Percentiles rank a stretch among this genome's conserved stretches.
phyloP scores from a whole-genome alignment of 495 filamentous ascomycete genomes.

The Neurospora tetraspora region DNA sequence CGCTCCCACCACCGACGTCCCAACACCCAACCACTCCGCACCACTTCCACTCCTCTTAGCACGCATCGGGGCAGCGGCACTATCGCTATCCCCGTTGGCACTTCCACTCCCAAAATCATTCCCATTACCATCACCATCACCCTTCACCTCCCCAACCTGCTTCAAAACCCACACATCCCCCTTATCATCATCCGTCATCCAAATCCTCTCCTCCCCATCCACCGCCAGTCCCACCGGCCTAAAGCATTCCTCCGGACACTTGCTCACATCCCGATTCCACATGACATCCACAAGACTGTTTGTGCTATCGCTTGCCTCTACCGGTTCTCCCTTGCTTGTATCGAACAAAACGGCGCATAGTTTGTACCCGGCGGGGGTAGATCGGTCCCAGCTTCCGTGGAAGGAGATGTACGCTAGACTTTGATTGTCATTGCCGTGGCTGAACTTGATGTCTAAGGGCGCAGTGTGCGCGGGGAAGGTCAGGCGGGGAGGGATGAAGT shows the following conservation, averaged over 20 bases:
- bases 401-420: conserved; percentile 28
- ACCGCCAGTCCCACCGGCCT: conserved; percentile 46
- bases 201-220: conserved; percentile 38
- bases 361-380: conserved; percentile 46
- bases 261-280: conserved; percentile 31
- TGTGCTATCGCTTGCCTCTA: conserved; percentile 27
- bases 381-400: conserved; percentile 44
- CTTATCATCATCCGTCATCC: conserved; percentile 46
- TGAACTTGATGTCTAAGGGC: conserved; percentile 52
- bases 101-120: not conserved
- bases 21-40: conserved; percentile 4
- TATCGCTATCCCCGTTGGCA: not conserved
- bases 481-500: conserved; percentile 37
- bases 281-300: conserved; percentile 40
- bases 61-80: not conserved
- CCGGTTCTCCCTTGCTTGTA: conserved; percentile 28
- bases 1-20: conserved; percentile 1
- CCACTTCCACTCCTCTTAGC: not conserved
- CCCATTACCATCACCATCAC: not conserved
- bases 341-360: conserved; percentile 36
- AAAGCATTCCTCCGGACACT: conserved; percentile 42
- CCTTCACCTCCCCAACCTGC: conserved; percentile 1
- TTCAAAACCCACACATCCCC: conserved; percentile 49
- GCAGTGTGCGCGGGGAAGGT: conserved; percentile 51
- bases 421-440: conserved; percentile 3